Conservation (phyloP, 495 filamentous ascomycete species). For the Daldinia childiae region DNA sequence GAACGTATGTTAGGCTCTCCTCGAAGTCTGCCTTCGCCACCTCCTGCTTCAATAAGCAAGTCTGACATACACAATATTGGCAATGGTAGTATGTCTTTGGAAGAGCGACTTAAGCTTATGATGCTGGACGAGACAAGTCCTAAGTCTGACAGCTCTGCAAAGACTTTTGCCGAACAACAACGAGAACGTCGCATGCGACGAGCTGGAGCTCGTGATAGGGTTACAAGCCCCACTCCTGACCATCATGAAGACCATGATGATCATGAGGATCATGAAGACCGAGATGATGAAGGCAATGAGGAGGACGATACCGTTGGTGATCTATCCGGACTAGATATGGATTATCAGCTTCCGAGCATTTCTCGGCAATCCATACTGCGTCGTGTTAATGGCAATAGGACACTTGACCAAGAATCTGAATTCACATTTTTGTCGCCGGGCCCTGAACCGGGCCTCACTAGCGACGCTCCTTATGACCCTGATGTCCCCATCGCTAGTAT, state of each 20-base stretch:
- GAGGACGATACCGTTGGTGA: slow-evolving; percentile 64
- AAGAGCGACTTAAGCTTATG: slow-evolving; percentile 85
- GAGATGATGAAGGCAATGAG: slow-evolving; percentile 50
- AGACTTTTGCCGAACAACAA: slow-evolving; percentile 61
- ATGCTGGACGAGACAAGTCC: slow-evolving; percentile 71
- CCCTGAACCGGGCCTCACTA: slow-evolving; percentile 63
- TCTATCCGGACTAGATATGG: slow-evolving; percentile 60
- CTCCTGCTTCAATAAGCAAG: slow-evolving; percentile 71
- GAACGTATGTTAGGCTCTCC: slow-evolving; percentile 69
- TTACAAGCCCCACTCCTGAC: slow-evolving; percentile 56
- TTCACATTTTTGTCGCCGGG: slow-evolving; percentile 68
- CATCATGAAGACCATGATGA: slow-evolving; percentile 51
- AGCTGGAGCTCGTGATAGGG: slow-evolving; percentile 57
- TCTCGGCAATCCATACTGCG: slow-evolving; percentile 93
- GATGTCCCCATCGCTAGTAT: slow-evolving; percentile 86
- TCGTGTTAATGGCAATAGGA: slow-evolving; percentile 79
- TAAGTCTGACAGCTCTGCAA: slow-evolving; percentile 48
- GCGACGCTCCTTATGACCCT: slow-evolving; percentile 70
- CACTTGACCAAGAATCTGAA: slow-evolving; percentile 65
- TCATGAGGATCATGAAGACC: slow-evolving; percentile 5
- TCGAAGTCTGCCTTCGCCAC: slow-evolving; percentile 71
- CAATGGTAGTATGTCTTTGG: slow-evolving; percentile 76
- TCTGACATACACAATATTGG: slow-evolving; percentile 74
- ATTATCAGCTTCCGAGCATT: slow-evolving; percentile 77
- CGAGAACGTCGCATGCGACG: slow-evolving; percentile 69